A percentile compares a stretch with the other conserved stretches of the same genome.
These are phyloP conservation scores for sunflower (Helianthus annuus) DNA, from an alignment of 129 eudicot genomes.

Conservation along the genomic window DNA sequence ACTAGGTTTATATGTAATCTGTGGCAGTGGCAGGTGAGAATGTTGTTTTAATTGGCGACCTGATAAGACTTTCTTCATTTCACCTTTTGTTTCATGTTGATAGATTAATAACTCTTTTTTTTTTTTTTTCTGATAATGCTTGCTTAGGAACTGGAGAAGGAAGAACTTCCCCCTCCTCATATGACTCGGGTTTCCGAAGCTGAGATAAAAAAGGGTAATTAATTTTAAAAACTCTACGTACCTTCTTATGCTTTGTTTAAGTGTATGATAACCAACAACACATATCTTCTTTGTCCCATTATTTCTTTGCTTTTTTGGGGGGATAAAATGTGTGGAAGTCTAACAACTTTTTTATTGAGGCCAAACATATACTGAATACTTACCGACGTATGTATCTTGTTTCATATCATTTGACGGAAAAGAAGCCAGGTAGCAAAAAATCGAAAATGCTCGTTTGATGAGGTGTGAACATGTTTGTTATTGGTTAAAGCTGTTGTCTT, in stretches of 20 bases:
- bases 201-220: slow-evolving; percentile 73
- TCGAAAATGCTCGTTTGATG: not conserved
- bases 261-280: not conserved
- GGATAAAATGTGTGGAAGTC: not conserved
- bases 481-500: no score
- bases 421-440: not conserved
- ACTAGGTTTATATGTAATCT: slow-evolving; percentile 91
- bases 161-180: slow-evolving; percentile 86
- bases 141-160: slow-evolving; percentile 74
- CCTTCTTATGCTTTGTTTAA: not conserved
- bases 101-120: not conserved
- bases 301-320: not conserved
- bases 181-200: slow-evolving; percentile 76
- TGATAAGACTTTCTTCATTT: slow-evolving; percentile 45
- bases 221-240: not conserved
- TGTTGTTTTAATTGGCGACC: slow-evolving; percentile 93
- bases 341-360: not conserved
- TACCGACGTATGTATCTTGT: not conserved
- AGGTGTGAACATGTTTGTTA: no score
- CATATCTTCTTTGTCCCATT: not conserved
- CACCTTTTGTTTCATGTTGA: slow-evolving; percentile 2
- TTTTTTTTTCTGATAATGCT: slow-evolving; percentile 11
- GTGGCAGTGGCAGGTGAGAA: slow-evolving; percentile 75
- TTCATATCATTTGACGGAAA: not conserved
- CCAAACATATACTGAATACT: not conserved